Conservation (phyloP, 345 rosid genomes). For the Turritis glabra region DNA sequence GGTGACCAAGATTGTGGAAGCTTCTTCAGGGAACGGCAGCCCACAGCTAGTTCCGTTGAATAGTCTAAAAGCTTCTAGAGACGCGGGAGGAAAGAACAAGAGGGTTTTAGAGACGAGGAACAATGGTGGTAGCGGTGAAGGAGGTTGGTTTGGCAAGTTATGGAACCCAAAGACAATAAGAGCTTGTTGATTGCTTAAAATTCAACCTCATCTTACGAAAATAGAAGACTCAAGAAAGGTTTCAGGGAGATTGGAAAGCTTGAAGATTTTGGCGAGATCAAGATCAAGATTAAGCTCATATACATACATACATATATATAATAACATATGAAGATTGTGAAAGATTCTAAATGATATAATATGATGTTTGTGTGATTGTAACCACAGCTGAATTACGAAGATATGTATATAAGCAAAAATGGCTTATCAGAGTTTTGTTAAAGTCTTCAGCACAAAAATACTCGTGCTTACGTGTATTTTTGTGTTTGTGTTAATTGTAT, state of each 20-base stretch:
- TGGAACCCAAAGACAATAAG: slow-evolving; percentile 53
- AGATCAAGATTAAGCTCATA: slow-evolving; percentile 6
- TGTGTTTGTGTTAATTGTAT: neutral
- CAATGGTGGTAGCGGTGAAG: slow-evolving; percentile 36
- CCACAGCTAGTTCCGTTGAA: slow-evolving; percentile 46
- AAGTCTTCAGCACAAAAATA: neutral
- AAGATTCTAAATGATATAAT: slow-evolving; percentile 8
- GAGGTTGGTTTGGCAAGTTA: slow-evolving; percentile 45
- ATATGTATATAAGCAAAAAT: slow-evolving; percentile 15
- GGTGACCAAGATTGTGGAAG: slow-evolving; percentile 55
- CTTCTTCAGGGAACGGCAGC: slow-evolving; percentile 40
- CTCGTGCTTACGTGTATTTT: neutral
- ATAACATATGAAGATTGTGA: slow-evolving; percentile 10
- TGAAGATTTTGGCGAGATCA: slow-evolving; percentile 7
- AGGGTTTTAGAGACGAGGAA: slow-evolving; percentile 40
- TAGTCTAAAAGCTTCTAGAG: slow-evolving; percentile 37
- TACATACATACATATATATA: neutral
- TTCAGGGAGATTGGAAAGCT: slow-evolving; percentile 3
- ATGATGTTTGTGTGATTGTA: slow-evolving; percentile 18
- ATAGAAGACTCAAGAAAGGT: slow-evolving; percentile 5
- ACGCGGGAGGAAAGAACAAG: slow-evolving; percentile 37
- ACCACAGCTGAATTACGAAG: neutral
- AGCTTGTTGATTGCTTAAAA: slow-evolving; percentile 44
- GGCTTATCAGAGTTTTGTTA: slow-evolving; percentile 26
- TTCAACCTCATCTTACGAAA: neutral